Evolutionary conservation across 2,329 filamentous ascomycete genomes (phyloP).

Genomic region (Fusarium pseudoanthophilum): DNA sequence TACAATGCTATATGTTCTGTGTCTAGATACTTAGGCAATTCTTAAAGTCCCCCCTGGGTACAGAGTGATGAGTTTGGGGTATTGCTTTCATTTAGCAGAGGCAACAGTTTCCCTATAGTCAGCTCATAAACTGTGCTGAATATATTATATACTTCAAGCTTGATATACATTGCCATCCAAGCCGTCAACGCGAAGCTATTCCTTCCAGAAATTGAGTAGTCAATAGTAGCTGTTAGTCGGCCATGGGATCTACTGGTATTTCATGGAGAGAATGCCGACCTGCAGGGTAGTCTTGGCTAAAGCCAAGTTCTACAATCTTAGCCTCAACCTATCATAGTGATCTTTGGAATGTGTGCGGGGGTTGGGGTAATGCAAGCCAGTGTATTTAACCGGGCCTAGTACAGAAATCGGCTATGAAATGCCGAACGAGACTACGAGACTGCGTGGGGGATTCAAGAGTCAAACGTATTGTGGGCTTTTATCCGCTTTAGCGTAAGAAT

Average conservation of each 20-base stretch:
- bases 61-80: accelerated
- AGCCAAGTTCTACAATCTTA: background rate
- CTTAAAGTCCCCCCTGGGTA: accelerated
- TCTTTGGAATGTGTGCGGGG: background rate
- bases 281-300: background rate
- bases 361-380: background rate
- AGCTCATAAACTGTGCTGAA: background rate
- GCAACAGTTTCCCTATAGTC: background rate
- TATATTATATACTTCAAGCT: background rate
- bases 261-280: background rate
- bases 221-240: background rate
- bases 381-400: background rate
- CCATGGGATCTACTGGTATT: too few relatives aligned
- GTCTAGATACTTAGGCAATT: accelerated
- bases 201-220: background rate
- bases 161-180: accelerated
- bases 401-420: background rate
- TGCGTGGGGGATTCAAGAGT: background rate
- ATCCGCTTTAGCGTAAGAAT: background rate
- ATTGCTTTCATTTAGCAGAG: accelerated
- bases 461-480: background rate
- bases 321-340: background rate
- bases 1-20: accelerated
- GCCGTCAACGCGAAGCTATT: background rate
- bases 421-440: background rate